Base-by-base conservation (phyloP, 2,329 filamentous ascomycete species). In the Paramyrothecium sp. region DNA sequence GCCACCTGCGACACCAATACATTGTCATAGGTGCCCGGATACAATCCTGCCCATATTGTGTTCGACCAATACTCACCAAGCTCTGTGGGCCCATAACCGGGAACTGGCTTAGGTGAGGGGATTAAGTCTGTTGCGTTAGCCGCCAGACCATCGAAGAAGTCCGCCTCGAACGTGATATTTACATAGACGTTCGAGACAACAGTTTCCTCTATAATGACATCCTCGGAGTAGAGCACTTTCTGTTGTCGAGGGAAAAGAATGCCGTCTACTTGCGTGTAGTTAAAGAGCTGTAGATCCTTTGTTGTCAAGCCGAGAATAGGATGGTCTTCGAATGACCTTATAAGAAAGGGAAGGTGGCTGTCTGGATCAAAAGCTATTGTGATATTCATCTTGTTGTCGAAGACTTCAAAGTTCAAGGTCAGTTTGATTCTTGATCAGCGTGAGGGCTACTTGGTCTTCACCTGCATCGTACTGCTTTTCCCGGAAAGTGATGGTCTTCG, bases 281-380 rank as follows among this genome's bases (percentile, higher is more conserved):
- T 53, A 17, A 55, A 54, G 20, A 61, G 55, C 8, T 54, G 49
- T 3, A 61, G 46, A 23, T 62, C 61, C 4, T 51, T 56, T 12
- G 56, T 58, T 1, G 55, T 60, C 33, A 11, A 20, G 19, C 61
- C 61, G n/a, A 61, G 56, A 17, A 62, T 56, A 13, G 34, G 54
- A 23, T 51, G 58, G 21, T 58, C 21, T 54, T 60, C 58, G 22
- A 58, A 58, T 3, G 58, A 44, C 2, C 58, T 53, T 3, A 60
- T 50, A 3, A 56, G 34, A 30, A 56, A 57, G 7, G 55, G 58
- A 5, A 55, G 44, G 38, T 30, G 21, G 16, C 26, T 58, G 10
- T 26, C 30, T 26, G 54, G 51, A 12, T 57, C 19, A 38, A 52
- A 20, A 34, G 20, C 50, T 13, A 52, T 19, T 26, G 23, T 52